A percentile compares a stretch with the other conserved stretches of the same genome.
Conservation (phyloP, 495 filamentous ascomycete species). For the Chaetomium cochliodes region DNA sequence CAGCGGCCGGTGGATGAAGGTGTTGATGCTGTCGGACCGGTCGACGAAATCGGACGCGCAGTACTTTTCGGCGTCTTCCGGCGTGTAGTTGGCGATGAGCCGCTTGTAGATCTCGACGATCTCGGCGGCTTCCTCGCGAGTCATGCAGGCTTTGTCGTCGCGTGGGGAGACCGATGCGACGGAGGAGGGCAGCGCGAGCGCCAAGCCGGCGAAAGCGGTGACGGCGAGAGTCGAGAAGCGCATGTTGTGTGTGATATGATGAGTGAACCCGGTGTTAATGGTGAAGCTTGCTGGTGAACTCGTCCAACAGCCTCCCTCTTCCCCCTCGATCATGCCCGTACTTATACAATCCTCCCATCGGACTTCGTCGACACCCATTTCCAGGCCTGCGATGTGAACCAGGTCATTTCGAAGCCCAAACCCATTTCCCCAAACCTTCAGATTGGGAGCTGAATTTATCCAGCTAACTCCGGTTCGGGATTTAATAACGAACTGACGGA, state of each 20-base stretch:
- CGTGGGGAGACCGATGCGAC: conserved; percentile 21
- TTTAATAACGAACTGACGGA: conserved; percentile 32
- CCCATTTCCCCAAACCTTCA: conserved; percentile 11
- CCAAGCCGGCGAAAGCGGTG: conserved; percentile 31
- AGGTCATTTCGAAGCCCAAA: not conserved
- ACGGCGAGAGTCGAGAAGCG: conserved; percentile 31
- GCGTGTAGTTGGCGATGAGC: conserved; percentile 39
- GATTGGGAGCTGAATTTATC: conserved; percentile 32
- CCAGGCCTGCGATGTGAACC: not conserved
- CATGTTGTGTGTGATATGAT: conserved; percentile 25
- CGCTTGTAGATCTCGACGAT: conserved; percentile 36
- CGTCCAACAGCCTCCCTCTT: not conserved
- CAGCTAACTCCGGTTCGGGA: conserved; percentile 27
- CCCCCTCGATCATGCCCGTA: conserved; percentile 6
- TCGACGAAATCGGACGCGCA: conserved; percentile 38
- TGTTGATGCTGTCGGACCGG: conserved; percentile 42
- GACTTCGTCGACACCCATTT: not conserved
- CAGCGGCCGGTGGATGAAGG: conserved; percentile 38
- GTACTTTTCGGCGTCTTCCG: conserved; percentile 39
- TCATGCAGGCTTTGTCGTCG: conserved; percentile 30
- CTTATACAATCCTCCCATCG: conserved; percentile 18
- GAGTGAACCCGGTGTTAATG: not conserved
- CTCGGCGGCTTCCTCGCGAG: conserved; percentile 30
- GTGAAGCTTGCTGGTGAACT: conserved; percentile 9
- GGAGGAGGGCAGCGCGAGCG: conserved; percentile 29